These are phyloP conservation scores for Tetrahymena elliotti DNA, from an alignment of 73 alveolate species.

Conservation along the genomic window DNA sequence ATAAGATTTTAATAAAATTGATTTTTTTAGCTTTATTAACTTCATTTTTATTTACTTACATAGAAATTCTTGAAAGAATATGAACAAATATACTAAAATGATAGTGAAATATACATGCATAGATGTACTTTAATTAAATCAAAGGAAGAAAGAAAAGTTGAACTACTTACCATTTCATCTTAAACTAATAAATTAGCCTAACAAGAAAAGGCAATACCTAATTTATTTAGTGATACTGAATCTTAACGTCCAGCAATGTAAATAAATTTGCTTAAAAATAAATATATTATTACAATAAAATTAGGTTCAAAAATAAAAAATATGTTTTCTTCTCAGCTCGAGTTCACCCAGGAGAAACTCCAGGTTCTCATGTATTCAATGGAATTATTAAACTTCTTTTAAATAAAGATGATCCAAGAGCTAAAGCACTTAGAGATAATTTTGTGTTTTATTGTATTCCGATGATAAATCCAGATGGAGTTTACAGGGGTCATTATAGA, in stretches of 20 bases:
- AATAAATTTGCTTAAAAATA: background rate
- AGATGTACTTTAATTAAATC: background rate
- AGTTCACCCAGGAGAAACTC: slow-evolving; percentile 99
- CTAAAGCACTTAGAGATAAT: slow-evolving; percentile 59
- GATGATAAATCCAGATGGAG: slow-evolving; percentile 97
- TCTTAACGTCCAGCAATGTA: background rate
- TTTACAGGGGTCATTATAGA: slow-evolving; percentile 93
- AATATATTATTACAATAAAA: background rate
- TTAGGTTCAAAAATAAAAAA: slow-evolving; percentile 46
- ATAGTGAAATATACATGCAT: background rate
- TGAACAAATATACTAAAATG: background rate
- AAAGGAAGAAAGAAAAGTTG: background rate
- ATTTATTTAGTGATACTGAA: background rate
- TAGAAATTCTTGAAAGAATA: background rate
- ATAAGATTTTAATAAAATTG: no score
- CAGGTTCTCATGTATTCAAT: slow-evolving; percentile 84
- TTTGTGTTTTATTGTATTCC: slow-evolving; percentile 93
- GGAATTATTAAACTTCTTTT: slow-evolving; percentile 79
- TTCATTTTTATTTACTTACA: background rate
- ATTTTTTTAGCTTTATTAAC: background rate
- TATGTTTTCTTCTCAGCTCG: slow-evolving; percentile 87
- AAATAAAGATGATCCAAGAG: slow-evolving; percentile 48
- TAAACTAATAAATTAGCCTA: background rate
- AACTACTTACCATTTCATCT: background rate
- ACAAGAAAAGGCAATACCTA: background rate